Evolutionary conservation across 768 basidiomycete species (phyloP), one percentile per base, ranked within the genome.

Genomic region (Rossbeevera mucosa): DNA sequence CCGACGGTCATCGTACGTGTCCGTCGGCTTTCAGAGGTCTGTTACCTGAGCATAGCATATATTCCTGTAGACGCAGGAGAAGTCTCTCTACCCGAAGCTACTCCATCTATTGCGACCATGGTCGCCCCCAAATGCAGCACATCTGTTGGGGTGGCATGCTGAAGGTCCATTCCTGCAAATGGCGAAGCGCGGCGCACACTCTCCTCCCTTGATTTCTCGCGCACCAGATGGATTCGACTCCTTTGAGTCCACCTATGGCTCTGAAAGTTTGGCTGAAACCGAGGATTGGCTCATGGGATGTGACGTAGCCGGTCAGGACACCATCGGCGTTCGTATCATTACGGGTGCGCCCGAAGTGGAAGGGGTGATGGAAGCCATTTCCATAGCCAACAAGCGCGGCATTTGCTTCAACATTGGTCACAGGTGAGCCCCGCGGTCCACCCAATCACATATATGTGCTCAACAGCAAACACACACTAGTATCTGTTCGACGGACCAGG

Each of bases 91-190:
- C 61, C 85, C 86, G 2, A 83, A 83, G 56, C 63, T 92, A 25
- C 73, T 92, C 1, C 72, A 74, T 51, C 76, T 91, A 16, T 76
- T 93, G 24, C 78, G 78, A 30, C 89, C 90, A 1, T 82, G 81
- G 62, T 80, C 82, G 13, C 78, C 81, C 13, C 72, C 80, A 0
- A 73, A 59, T 9, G 86, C 85, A 9, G 91, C 92, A 0, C 84
- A 80, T 29, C 67, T 92, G 3, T 79, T 94, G 12, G 93, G 93
- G 24, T 94, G 88, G 86, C 93, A 95, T 58, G 88, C 80, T 24
- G 93, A 95, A 69, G 93, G 93, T 0, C 92, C 93, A 0, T 94
- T 94, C 73, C 76, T 94, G 40, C 85, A 91, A 50, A 71, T 81
- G 36, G 77, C 78, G n/a, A 92, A 92, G 66, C 83, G 87, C 41